Percentiles rank a stretch among this genome's conserved stretches.
Conservation (phyloP, 768 basidiomycete genomes). For the Russula dissimulans region DNA sequence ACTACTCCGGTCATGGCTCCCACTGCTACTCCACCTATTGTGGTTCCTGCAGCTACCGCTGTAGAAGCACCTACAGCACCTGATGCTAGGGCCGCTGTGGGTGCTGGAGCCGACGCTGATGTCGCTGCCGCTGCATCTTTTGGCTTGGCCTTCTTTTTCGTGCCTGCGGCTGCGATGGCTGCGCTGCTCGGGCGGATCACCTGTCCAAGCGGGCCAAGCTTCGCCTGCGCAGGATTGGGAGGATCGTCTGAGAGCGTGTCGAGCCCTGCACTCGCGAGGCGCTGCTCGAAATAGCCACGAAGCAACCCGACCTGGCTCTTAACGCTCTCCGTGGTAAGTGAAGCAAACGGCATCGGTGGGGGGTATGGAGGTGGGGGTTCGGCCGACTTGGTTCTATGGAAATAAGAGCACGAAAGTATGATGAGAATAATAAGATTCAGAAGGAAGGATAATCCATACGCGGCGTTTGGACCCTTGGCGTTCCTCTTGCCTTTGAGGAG, state of each 20-base stretch:
- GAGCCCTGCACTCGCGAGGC: constrained; percentile 32
- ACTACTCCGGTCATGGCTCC: background rate
- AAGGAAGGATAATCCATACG: constrained; percentile 34
- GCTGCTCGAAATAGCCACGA: constrained; percentile 58
- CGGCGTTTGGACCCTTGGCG: constrained; percentile 31
- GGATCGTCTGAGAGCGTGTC: constrained; percentile 55
- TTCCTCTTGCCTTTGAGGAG: constrained; percentile 50
- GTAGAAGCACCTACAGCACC: background rate
- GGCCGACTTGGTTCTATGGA: constrained; percentile 46
- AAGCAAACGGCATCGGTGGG: constrained; percentile 73
- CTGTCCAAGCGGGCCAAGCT: constrained; percentile 75
- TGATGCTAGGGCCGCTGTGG: background rate
- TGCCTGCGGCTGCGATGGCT: constrained; percentile 30
- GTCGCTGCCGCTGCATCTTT: constrained; percentile 17
- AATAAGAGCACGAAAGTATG: background rate
- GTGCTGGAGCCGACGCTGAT: background rate
- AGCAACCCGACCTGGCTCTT: constrained; percentile 83
- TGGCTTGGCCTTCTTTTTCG: constrained; percentile 54
- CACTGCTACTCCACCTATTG: background rate
- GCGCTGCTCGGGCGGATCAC: constrained; percentile 45
- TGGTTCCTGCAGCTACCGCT: background rate
- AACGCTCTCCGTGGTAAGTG: constrained; percentile 53
- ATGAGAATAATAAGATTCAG: background rate
- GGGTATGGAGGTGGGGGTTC: constrained; percentile 81
- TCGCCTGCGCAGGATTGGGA: constrained; percentile 48